These are phyloP conservation scores for Symbiodinium pilosum DNA, from an alignment of 73 alveolate genomes.

Conservation along the genomic window DNA sequence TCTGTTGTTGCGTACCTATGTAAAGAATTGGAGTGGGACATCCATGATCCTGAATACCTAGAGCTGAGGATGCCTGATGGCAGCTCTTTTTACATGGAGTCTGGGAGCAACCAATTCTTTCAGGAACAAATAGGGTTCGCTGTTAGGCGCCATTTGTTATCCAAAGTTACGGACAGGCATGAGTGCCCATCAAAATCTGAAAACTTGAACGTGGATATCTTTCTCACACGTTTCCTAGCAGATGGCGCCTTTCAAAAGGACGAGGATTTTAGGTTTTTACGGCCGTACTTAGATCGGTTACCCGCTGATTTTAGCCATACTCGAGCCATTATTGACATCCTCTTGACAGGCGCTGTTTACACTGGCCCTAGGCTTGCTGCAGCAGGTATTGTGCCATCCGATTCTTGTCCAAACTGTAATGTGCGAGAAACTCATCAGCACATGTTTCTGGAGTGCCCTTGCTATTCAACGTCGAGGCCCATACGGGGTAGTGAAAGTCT, in stretches of 20 bases:
- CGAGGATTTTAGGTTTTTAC: not conserved
- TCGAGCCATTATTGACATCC: not conserved
- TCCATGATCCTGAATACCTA: not conserved
- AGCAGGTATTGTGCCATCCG: not conserved
- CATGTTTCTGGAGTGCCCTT: not conserved
- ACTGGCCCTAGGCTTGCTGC: slow-evolving; percentile 14
- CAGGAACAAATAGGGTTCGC: not conserved
- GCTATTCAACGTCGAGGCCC: not conserved
- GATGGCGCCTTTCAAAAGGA: not conserved
- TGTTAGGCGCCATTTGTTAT: not conserved
- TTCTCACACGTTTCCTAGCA: not conserved
- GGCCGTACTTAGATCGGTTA: not conserved
- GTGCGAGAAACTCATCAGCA: slow-evolving; percentile 17
- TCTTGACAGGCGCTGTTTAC: not conserved
- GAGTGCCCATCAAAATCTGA: not conserved
- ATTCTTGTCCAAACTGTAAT: not conserved
- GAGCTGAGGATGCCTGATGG: not conserved
- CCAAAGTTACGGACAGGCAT: not conserved
- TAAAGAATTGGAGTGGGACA: not conserved
- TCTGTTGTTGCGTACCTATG: not conserved
- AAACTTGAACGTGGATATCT: not conserved
- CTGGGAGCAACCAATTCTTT: not conserved
- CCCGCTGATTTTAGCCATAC: not conserved
- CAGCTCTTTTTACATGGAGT: not conserved
- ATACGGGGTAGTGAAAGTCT: not conserved